Evolutionary conservation across 2,329 filamentous ascomycete species (phyloP), one percentile per base, ranked within the genome.

Genomic region (Sporothrix phasma): DNA sequence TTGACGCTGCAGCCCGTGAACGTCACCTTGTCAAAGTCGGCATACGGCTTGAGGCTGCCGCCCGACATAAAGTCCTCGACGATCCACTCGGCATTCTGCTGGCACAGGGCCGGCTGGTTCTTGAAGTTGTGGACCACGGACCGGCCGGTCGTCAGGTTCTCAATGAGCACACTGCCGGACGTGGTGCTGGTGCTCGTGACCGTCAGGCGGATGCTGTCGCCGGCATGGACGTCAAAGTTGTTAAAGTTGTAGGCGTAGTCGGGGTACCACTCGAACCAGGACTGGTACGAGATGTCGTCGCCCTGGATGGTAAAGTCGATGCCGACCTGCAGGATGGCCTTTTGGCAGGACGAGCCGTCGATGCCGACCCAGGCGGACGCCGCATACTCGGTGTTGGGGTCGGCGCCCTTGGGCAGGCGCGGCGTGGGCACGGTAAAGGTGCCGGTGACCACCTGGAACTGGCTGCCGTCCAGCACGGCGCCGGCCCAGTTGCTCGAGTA

Each of bases 401-500:
- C 59, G 1, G 67, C 63, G 49, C 70, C 67, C 37, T 24, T 3
- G 11, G 67, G 65, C 26, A 71, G 62, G 31, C 37, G 67, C 61
- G 72, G 66, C 31, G 68, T 66, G 11, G 72, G 72, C 17, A 69
- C 71, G 17, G 67, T 69, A 61, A 73, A 71, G 54, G 66, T 70
- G 24, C 69, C 70, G 24, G 68, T 68, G 15, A 70, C 68, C 45
- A 66, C 39, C 61, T 61, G 46, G 56, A 64, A 68, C 37, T 49
- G 46, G 13, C 41, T 24, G 54, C 66, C 68, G 54, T 62, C 26
- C 11, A 68, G 62, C 2, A 68, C 65, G 43, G 66, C 66, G 22
- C 67, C 67, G 22, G 67, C 65, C 67, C 67, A 68, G 65, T 68
- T 87, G 8, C 82, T 82, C 43, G 79, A 73, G 65, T 85, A 75